Conservation (phyloP, 306 rosid species). For the Ammopiptanthus mongolicus region DNA sequence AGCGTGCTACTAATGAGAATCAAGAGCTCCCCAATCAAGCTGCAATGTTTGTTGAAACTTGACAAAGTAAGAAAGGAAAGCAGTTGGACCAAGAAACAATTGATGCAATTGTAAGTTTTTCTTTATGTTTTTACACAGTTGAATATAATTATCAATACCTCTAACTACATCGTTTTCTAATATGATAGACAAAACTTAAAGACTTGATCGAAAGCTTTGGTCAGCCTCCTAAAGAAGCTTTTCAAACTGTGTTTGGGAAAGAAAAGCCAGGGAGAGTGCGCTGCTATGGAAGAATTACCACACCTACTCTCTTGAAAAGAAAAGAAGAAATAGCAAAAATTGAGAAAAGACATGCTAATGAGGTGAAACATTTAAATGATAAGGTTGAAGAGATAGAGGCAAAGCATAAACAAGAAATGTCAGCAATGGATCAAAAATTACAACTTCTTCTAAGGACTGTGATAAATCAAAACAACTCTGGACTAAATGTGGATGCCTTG, state of each 20-base stretch:
- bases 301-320: background rate
- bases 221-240: background rate
- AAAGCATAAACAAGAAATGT: too few species aligned
- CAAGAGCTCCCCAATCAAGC: background rate
- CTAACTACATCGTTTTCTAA: background rate
- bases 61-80: background rate
- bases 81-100: background rate
- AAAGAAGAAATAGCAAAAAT: too few species aligned
- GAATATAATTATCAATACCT: background rate
- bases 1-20: background rate
- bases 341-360: background rate
- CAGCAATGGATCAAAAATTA: background rate
- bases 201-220: background rate
- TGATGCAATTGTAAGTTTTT: background rate
- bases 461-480: background rate
- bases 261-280: background rate
- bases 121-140: background rate
- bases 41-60: background rate
- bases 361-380: background rate
- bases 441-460: background rate
- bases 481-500: background rate
- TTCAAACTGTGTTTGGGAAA: background rate
- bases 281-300: background rate
- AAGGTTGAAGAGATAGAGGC: background rate
- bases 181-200: background rate